Conservation (phyloP, 2,329 filamentous ascomycete genomes). For the Hirsutella thompsonii region DNA sequence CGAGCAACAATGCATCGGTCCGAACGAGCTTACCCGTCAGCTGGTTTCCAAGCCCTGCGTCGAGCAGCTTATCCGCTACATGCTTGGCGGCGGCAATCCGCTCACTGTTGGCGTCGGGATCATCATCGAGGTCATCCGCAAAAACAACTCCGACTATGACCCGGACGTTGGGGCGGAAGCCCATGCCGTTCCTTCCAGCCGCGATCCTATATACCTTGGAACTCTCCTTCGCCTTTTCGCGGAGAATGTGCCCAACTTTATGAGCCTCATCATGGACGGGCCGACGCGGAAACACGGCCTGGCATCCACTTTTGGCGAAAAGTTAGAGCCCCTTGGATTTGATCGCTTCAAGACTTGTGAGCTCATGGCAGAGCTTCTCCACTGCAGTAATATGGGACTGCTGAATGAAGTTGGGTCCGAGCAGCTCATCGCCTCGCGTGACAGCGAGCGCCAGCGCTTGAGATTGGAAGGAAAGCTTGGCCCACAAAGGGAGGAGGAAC, state of each 20-base stretch:
- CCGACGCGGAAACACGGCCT: constrained; percentile 62
- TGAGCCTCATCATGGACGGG: constrained; percentile 73
- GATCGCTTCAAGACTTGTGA: constrained; percentile 99
- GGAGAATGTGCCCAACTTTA: constrained; percentile 84
- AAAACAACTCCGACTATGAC: constrained; percentile 99
- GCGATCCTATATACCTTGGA: constrained; percentile 91
- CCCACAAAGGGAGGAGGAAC: constrained; percentile 25
- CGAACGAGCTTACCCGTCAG: constrained; percentile 91
- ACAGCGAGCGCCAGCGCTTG: constrained; percentile 68
- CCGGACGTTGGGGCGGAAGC: constrained; percentile 77
- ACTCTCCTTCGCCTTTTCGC: constrained; percentile 82
- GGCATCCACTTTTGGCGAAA: constrained; percentile 77
- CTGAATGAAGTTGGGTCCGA: constrained; percentile 88
- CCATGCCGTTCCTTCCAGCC: constrained; percentile 65
- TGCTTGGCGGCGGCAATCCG: constrained; percentile 88
- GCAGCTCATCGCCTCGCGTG: constrained; percentile 66
- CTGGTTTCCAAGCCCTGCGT: constrained; percentile 80
- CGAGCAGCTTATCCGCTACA: constrained; percentile 73
- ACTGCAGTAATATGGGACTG: constrained; percentile 97
- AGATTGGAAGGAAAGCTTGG: constrained; percentile 62
- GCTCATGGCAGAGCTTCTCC: constrained; percentile 91
- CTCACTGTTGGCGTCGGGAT: constrained; percentile 94
- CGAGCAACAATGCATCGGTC: constrained; percentile 96
- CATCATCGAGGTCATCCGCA: constrained; percentile 94
- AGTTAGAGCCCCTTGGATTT: constrained; percentile 89